Percentiles rank a stretch among this genome's conserved stretches.
Conservation (phyloP, 148 eudicot species). For the Vaccinium macrocarpon region DNA sequence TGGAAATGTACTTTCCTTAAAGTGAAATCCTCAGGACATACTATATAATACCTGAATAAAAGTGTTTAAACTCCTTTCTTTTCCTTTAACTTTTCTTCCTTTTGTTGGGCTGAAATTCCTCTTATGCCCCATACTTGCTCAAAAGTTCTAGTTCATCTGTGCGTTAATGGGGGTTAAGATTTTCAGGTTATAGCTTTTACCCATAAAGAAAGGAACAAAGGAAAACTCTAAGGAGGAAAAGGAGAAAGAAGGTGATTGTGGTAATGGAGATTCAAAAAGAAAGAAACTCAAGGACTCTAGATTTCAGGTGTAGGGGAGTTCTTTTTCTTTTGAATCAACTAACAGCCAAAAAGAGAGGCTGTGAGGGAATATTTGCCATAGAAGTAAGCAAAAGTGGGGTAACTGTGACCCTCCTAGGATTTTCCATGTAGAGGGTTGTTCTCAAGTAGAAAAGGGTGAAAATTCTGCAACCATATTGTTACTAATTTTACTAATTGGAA, state of each 20-base stretch:
- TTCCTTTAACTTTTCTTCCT: constrained; percentile 6
- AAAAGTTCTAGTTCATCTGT: background rate
- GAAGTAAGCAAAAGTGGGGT: constrained; percentile 57
- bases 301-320: constrained; percentile 11
- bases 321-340: constrained; percentile 24
- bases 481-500: background rate
- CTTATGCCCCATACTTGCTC: constrained; percentile 13
- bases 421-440: constrained; percentile 6
- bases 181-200: background rate
- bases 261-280: constrained; percentile 18
- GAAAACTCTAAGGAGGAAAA: background rate
- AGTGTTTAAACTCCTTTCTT: constrained; percentile 15
- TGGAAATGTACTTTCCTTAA: background rate
- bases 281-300: constrained; percentile 10
- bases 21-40: background rate
- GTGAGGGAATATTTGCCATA: constrained; percentile 50
- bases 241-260: background rate
- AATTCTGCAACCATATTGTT: background rate
- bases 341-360: constrained; percentile 33
- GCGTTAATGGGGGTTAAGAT: background rate
- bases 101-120: background rate
- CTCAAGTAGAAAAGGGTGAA: constrained; percentile 14
- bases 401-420: constrained; percentile 17
- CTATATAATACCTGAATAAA: constrained; percentile 2
- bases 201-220: background rate